A percentile compares a stretch with the other conserved stretches of the same genome.
Evolutionary conservation across 148 eudicot species (phyloP).

Genomic region (Fagopyrum esculentum): DNA sequence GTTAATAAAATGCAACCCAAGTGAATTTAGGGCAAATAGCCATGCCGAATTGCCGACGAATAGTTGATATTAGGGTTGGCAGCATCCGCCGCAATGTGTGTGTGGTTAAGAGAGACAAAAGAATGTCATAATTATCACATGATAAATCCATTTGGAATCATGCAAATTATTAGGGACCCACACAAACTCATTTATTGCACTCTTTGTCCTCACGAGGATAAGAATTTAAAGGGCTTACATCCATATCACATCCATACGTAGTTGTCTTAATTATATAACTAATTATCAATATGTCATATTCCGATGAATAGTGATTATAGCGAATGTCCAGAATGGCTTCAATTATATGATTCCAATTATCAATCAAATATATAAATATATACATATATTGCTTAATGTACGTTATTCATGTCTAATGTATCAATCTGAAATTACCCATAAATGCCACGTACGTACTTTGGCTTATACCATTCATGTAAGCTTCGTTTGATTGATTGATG

Average conservation of each 20-base stretch:
- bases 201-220: neutral
- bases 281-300: neutral
- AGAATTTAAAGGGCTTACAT: neutral
- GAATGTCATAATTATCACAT: slow-evolving; percentile 2
- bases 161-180: slow-evolving; percentile 4
- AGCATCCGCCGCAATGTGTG: slow-evolving; percentile 1
- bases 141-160: neutral
- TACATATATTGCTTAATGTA: neutral
- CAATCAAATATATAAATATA: neutral
- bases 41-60: neutral
- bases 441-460: slow-evolving; percentile 10
- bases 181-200: neutral
- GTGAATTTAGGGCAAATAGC: neutral
- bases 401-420: neutral
- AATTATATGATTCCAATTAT: neutral
- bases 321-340: slow-evolving; percentile 4
- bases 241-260: neutral
- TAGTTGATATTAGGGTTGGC: neutral
- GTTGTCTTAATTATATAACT: neutral
- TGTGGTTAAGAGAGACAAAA: neutral
- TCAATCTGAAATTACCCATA: neutral
- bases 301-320: neutral
- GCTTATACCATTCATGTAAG: neutral
- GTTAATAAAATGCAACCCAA: too few species aligned
- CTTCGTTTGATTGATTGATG: neutral